A percentile compares a stretch with the other conserved stretches of the same genome.
Evolutionary conservation across 2,329 filamentous ascomycete species (phyloP).

Genomic region (Golovinomyces cichoracearum): DNA sequence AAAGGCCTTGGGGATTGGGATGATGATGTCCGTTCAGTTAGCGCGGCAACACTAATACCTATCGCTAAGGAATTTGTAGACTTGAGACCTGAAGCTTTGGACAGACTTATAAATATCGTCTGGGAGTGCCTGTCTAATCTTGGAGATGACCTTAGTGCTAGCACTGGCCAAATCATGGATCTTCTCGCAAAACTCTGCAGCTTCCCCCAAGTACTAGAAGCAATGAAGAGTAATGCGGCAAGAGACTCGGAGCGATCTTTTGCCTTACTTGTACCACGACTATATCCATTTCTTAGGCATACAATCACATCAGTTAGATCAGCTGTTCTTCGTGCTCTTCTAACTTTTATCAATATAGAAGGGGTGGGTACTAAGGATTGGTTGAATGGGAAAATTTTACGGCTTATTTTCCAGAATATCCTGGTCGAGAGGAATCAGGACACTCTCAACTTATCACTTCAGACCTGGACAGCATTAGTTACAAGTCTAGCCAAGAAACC

Average conservation of each 20-base stretch:
- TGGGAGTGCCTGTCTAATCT: slow-evolving; percentile 93
- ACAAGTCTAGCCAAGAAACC: slow-evolving; percentile 36
- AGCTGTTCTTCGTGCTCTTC: slow-evolving; percentile 71
- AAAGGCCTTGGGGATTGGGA: slow-evolving; percentile 75
- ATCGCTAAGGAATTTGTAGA: slow-evolving; percentile 88
- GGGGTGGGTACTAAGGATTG: slow-evolving; percentile 58
- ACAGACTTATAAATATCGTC: slow-evolving; percentile 71
- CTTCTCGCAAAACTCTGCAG: slow-evolving; percentile 83
- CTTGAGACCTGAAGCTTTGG: slow-evolving; percentile 51
- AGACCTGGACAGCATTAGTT: slow-evolving; percentile 65
- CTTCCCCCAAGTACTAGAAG: slow-evolving; percentile 72
- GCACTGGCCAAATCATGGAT: slow-evolving; percentile 96
- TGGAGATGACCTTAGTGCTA: slow-evolving; percentile 90
- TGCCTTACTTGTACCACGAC: slow-evolving; percentile 65
- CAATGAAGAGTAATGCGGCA: slow-evolving; percentile 75
- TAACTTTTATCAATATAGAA: slow-evolving; percentile 77
- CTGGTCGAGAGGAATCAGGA: slow-evolving; percentile 72
- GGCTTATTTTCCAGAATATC: slow-evolving; percentile 83
- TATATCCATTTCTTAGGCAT: slow-evolving; percentile 89
- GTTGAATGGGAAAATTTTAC: slow-evolving; percentile 71
- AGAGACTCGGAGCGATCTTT: slow-evolving; percentile 73
- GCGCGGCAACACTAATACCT: slow-evolving; percentile 86
- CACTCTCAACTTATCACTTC: slow-evolving; percentile 56
- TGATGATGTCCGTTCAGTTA: slow-evolving; percentile 89
- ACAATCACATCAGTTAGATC: slow-evolving; percentile 90